Conservation (phyloP, 768 basidiomycete species). For the Guyanaporus albipodus region DNA sequence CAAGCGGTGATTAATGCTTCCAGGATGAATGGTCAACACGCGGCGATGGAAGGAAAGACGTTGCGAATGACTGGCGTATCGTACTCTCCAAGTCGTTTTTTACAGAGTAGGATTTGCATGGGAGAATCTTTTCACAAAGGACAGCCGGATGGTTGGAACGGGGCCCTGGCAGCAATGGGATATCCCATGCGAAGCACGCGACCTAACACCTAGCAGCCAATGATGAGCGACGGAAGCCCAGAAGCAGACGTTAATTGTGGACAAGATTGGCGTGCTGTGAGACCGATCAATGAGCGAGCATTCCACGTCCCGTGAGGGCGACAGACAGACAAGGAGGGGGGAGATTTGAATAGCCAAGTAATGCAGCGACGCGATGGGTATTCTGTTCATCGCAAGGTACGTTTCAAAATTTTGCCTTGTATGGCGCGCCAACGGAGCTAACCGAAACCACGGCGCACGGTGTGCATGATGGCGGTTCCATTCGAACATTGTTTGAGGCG, state of each 20-base stretch:
- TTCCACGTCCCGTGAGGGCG: slow-evolving; percentile 2
- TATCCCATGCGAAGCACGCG: slow-evolving; percentile 21
- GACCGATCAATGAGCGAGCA: slow-evolving; percentile 12
- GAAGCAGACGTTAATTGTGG: slow-evolving; percentile 16
- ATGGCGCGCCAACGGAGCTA: slow-evolving; percentile 1
- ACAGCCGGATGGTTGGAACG: slow-evolving; percentile 4
- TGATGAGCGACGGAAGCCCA: slow-evolving; percentile 13
- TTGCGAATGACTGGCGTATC: slow-evolving; percentile 11
- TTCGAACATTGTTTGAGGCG: no score
- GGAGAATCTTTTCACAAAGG: slow-evolving; percentile 17
- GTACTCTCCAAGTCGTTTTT: slow-evolving; percentile 6
- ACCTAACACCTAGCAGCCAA: slow-evolving; percentile 15
- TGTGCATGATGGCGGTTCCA: no score
- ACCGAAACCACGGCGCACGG: slow-evolving; percentile 22
- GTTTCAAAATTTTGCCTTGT: no score
- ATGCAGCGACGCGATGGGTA: not conserved
- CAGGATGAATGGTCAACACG: slow-evolving; percentile 23
- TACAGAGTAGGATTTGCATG: slow-evolving; percentile 25
- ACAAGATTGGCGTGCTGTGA: slow-evolving; percentile 25
- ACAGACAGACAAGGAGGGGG: slow-evolving; percentile 1
- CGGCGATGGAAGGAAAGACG: slow-evolving; percentile 20
- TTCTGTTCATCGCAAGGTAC: no score
- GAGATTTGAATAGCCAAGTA: not conserved
- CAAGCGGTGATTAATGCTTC: slow-evolving; percentile 29
- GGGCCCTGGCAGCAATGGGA: slow-evolving; percentile 3